These are phyloP conservation scores for Mycena polygramma DNA, from an alignment of 768 basidiomycete genomes.

Conservation along the genomic window DNA sequence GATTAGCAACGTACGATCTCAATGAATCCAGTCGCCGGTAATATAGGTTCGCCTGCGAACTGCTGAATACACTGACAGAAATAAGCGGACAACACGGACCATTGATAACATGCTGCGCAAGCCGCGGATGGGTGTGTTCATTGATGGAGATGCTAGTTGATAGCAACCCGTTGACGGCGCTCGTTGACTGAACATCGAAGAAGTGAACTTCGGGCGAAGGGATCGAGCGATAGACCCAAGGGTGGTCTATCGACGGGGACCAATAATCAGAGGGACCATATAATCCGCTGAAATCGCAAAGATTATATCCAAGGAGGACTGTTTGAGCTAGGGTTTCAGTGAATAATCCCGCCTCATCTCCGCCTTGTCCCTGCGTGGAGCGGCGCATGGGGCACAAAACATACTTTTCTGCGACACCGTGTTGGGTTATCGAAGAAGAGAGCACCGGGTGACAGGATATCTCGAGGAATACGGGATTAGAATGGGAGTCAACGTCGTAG, in stretches of 20 bases:
- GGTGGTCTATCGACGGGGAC: background rate
- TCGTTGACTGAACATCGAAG: background rate
- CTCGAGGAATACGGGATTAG: slow-evolving; percentile 47
- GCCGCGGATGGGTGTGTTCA: slow-evolving; percentile 2
- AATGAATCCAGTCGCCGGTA: slow-evolving; percentile 18
- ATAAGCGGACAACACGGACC: background rate
- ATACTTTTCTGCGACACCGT: slow-evolving; percentile 34
- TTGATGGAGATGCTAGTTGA: background rate
- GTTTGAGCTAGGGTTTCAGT: slow-evolving; percentile 10
- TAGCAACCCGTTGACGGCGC: background rate
- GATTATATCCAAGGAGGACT: slow-evolving; percentile 3
- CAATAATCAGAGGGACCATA: background rate
- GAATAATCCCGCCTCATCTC: background rate
- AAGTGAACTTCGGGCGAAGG: background rate
- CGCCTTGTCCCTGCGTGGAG: background rate
- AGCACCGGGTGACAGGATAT: slow-evolving; percentile 56
- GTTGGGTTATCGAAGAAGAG: slow-evolving; percentile 45
- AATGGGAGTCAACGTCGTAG: slow-evolving; percentile 19
- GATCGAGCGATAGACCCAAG: background rate
- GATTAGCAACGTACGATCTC: slow-evolving; percentile 23
- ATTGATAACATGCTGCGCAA: slow-evolving; percentile 19
- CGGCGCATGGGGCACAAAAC: slow-evolving; percentile 46
- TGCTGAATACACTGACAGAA: background rate
- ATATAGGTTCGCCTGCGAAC: background rate
- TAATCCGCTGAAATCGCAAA: slow-evolving; percentile 1